Percentiles rank a stretch among this genome's conserved stretches.
Conservation (phyloP, 768 basidiomycete species). For the Agaricus subrufescens region DNA sequence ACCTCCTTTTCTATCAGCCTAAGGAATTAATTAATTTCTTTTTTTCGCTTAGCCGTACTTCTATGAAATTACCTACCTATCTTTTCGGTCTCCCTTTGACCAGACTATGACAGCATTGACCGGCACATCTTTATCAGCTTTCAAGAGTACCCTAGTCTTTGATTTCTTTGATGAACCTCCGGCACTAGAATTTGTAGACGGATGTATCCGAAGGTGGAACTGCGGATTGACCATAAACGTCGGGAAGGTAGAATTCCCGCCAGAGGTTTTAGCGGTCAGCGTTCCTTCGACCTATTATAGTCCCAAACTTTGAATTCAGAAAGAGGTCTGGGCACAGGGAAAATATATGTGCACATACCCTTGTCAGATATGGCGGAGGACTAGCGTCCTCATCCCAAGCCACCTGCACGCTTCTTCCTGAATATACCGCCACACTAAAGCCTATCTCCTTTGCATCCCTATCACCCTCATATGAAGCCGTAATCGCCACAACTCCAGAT, state of each 20-base stretch:
- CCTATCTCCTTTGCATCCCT: slow-evolving; percentile 46
- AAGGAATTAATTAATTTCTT: neutral
- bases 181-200: slow-evolving; percentile 17
- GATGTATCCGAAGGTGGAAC: slow-evolving; percentile 62
- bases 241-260: slow-evolving; percentile 77
- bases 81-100: slow-evolving; percentile 69
- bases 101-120: slow-evolving; percentile 72
- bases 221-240: slow-evolving; percentile 92
- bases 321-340: neutral
- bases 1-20: slow-evolving; percentile 67
- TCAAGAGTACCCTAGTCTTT: slow-evolving; percentile 44
- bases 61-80: slow-evolving; percentile 51
- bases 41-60: neutral
- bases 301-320: neutral
- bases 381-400: slow-evolving; percentile 42
- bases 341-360: slow-evolving; percentile 20
- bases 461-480: slow-evolving; percentile 65
- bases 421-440: slow-evolving; percentile 65
- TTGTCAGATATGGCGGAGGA: slow-evolving; percentile 34
- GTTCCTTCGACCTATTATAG: slow-evolving; percentile 50
- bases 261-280: slow-evolving; percentile 68
- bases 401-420: slow-evolving; percentile 29
- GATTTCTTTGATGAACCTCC: slow-evolving; percentile 13
- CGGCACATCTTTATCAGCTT: slow-evolving; percentile 61
- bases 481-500: slow-evolving; percentile 45